phyloP scores from a whole-genome alignment of 305 asterid genomes.

The Fraxinus floribunda region DNA sequence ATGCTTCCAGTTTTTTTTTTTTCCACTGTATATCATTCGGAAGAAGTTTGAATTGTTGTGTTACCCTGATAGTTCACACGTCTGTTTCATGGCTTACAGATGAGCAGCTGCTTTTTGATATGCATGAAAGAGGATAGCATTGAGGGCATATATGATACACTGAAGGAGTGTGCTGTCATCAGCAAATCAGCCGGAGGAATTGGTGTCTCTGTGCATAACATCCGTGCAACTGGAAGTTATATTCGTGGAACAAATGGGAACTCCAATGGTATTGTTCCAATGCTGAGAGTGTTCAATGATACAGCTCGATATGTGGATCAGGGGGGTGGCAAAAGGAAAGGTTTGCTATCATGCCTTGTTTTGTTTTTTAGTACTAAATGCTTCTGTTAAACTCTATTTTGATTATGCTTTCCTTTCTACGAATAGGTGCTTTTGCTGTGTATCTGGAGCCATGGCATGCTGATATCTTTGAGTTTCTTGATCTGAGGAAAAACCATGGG shows the following conservation, averaged over 20 bases:
- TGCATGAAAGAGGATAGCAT: slow-evolving; percentile 99
- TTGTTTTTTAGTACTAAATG: too few species aligned
- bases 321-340: slow-evolving; percentile 99
- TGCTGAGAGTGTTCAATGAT: slow-evolving; percentile 94
- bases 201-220: slow-evolving; percentile 87
- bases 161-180: slow-evolving; percentile 94
- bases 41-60: too few species aligned
- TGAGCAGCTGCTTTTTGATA: slow-evolving; percentile 93
- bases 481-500: slow-evolving; percentile 87
- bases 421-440: slow-evolving; percentile 95
- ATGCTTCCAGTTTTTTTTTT: too few species aligned
- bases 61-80: background rate
- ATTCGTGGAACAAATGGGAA: slow-evolving; percentile 96
- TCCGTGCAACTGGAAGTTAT: slow-evolving; percentile 94
- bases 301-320: slow-evolving; percentile 96
- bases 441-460: slow-evolving; percentile 99
- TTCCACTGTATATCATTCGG: too few species aligned
- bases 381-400: background rate
- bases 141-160: slow-evolving; percentile 92
- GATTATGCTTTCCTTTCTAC: background rate
- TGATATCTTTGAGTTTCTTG: slow-evolving; percentile 82
- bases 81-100: slow-evolving; percentile 37
- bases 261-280: slow-evolving; percentile 95
- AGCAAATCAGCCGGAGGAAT: slow-evolving; percentile 99
- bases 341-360: slow-evolving; percentile 13